phyloP scores from a whole-genome alignment of 2,329 filamentous ascomycete species.

The Cladorrhinum sp. region DNA sequence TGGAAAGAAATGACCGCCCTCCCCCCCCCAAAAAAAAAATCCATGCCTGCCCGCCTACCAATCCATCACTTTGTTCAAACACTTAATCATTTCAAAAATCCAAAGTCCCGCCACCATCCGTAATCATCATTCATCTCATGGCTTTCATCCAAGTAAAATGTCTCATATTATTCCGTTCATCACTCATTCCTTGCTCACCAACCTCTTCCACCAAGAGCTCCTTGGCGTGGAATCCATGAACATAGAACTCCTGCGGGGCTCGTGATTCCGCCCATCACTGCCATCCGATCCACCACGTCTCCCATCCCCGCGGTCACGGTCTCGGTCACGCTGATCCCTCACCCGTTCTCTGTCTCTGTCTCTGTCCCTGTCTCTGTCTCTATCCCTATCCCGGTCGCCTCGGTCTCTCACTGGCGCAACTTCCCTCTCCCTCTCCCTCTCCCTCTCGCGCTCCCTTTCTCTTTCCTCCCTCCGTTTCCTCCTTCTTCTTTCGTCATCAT shows the following conservation, averaged over 20 bases:
- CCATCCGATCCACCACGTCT: conserved; percentile 30
- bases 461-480: conserved; percentile 32
- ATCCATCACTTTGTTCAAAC: too few relatives aligned
- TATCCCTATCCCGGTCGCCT: conserved; percentile 4
- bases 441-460: conserved; percentile 24
- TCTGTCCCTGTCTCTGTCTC: background rate
- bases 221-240: conserved; percentile 46
- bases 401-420: background rate
- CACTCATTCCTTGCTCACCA: conserved; percentile 20
- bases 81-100: background rate
- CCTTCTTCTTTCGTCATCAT: conserved; percentile 31
- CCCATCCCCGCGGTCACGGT: conserved; percentile 12
- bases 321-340: conserved; percentile 14
- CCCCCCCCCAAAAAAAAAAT: background rate
- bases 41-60: background rate
- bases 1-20: background rate
- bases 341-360: background rate
- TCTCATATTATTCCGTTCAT: conserved; percentile 2
- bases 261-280: conserved; percentile 27
- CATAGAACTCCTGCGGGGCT: conserved; percentile 26
- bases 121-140: background rate
- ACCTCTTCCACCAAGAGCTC: conserved; percentile 60
- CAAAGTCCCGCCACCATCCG: background rate
- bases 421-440: conserved; percentile 12
- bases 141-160: background rate